Conservation (phyloP, 1,284 basidiomycete species). For the Melampsora larici-populina region DNA sequence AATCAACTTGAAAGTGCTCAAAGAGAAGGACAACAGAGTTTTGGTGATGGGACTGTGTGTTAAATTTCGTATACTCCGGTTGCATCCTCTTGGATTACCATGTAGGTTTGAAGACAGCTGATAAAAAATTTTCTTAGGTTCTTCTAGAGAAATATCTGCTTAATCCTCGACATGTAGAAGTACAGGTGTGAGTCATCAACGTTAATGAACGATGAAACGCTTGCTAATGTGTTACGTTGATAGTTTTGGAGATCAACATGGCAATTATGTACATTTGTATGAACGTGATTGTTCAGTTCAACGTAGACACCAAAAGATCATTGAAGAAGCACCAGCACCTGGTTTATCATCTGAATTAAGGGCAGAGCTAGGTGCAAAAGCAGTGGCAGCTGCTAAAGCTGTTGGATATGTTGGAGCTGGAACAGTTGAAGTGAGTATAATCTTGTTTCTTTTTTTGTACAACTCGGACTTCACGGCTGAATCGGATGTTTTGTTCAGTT, state of each 20-base stretch:
- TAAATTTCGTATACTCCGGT: background rate
- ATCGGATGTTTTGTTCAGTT: conserved; percentile 59
- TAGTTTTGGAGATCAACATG: conserved; percentile 75
- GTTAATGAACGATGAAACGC: conserved; percentile 56
- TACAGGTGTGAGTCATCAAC: conserved; percentile 70
- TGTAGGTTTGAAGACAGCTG: background rate
- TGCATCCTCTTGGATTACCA: background rate
- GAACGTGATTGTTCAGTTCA: conserved; percentile 94
- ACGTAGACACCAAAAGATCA: conserved; percentile 88
- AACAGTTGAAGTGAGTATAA: conserved; percentile 62
- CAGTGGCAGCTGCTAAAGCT: conserved; percentile 82
- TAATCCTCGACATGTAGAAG: conserved; percentile 61
- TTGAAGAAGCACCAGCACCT: conserved; percentile 91
- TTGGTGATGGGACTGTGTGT: conserved; percentile 65
- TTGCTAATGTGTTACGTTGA: conserved; percentile 65
- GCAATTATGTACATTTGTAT: conserved; percentile 79
- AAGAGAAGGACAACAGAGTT: conserved; percentile 78
- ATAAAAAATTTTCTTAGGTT: conserved; percentile 40
- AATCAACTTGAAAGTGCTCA: conserved; percentile 78
- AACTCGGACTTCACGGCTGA: background rate
- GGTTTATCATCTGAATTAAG: conserved; percentile 72
- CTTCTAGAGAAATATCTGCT: conserved; percentile 52
- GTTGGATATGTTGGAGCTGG: conserved; percentile 86
- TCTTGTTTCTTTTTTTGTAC: background rate
- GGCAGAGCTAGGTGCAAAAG: conserved; percentile 76